Base-by-base conservation (phyloP, 306 rosid genomes). In the Vicia sativa region DNA sequence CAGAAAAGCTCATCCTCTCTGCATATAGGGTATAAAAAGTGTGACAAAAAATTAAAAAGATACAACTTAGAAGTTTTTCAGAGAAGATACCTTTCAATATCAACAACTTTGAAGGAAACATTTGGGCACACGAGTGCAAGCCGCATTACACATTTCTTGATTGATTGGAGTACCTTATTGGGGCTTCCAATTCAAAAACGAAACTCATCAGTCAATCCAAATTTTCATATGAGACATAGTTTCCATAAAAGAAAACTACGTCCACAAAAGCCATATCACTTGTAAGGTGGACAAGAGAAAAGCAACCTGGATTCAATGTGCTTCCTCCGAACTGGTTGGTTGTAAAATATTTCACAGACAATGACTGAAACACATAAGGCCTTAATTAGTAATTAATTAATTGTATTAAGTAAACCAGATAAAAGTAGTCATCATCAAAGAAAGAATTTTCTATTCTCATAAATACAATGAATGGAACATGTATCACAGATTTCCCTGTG, bases 301-400 rank as follows among this genome's bases (percentile, higher is more conserved):
- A 21, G 71, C 73, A 70, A 93, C 99, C 99, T 93, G 78, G 90
- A 88, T 67, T 85, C 95, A 58, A 83, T 86, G 74, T 74, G 74
- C 63, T 88, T 90, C 84, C 96, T 90, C 77, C 97, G 87, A 82
- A 90, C 95, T 35, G 97, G 99, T 81, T 93, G 99, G 79, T 90
- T 93, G 89, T 93, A 90, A 78, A 88, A 93, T 76, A 90, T 77
- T 81, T 93, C 99, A 28, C 89, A 93, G 62, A 87, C 96, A 79
- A 78, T 70, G 77, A 88, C 99, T 93, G 85, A 70, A 64, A 71
- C 38, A 53, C 25, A 59, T 8, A 57, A 57, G 38, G 31, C 52
- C 65, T 55, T 37, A 56, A 19, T 76, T 68, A 78, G 78, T 48
- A 60, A 68, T 62, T 16, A 66, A 66, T 18, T 56, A 54, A 31